Base-by-base conservation (phyloP, 495 filamentous ascomycete species). In the Penicillium parvum region DNA sequence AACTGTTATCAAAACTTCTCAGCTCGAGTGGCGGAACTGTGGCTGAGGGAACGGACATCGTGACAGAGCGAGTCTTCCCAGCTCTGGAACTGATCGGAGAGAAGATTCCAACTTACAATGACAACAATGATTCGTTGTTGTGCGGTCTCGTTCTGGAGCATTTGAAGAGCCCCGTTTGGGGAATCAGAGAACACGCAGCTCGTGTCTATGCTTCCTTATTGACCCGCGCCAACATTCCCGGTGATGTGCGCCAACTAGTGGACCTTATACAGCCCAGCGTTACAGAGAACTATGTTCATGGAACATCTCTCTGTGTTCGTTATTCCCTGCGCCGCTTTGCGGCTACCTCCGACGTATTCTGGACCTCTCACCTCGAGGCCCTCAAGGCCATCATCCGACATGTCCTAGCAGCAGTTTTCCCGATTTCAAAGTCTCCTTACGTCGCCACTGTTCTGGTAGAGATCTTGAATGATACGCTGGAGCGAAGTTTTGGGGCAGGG, bases 181-280 rank as follows among this genome's bases (percentile, higher is more conserved):
- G 87, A 52, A 82, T 97, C 15, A 76, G 92, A 40, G 90, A 96
- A 55, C 90, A 95, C 47, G 87, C 91, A 10, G 90, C 91, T 4
- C 78, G 85, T 28, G 86, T 90, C 7, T 74, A 87, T 45, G 81
- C 80, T 38, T 78, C 77, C n/a, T 70, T 90, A 29, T 54, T 86
- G 26, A 60, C 78, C 3, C 60, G 69, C 11, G 44, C 63, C 5
- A 61, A 76, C n/a, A 79, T 82, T 55, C 51, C 75, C 3, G 41
- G 57, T 3, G 72, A 73, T 15, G 60, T 85, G 11, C 53, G 50
- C 6, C 27, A 47, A 3, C 64, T 90, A 7, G 40, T 90, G 5
- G 45, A 55, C 8, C 41, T 35, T 3, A 45, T 64, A 1, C 53
- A 51, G 1, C 53, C 63, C 3, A 60, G 55, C 0, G 52, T 57